phyloP scores from a whole-genome alignment of 2,329 filamentous ascomycete species.

The Monilinia aucupariae region DNA sequence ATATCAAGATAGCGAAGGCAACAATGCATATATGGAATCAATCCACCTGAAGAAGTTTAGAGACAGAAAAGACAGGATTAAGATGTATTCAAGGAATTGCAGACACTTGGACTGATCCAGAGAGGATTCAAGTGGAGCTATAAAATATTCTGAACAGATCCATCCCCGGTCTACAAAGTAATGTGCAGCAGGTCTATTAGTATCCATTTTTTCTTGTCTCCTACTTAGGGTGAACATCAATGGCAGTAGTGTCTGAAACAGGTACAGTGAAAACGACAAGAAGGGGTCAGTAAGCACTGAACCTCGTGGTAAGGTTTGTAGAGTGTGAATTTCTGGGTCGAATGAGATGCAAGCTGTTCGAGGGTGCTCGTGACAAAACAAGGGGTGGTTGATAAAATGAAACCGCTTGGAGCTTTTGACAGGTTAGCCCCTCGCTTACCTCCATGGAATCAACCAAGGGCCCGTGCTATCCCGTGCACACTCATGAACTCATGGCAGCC shows the following conservation, averaged over 20 bases:
- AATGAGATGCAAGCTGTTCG: slow-evolving; percentile 7
- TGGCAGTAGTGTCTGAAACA: slow-evolving; percentile 30
- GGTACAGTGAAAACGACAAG: slow-evolving; percentile 13
- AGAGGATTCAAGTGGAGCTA: slow-evolving; percentile 21
- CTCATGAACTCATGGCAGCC: slow-evolving; percentile 1
- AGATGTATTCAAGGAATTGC: slow-evolving; percentile 25
- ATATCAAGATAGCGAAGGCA: slow-evolving; percentile 15
- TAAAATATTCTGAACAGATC: slow-evolving; percentile 20
- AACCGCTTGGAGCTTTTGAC: slow-evolving; percentile 25
- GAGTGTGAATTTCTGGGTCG: not conserved
- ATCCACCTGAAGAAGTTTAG: slow-evolving; percentile 21
- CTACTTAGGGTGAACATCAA: slow-evolving; percentile 17
- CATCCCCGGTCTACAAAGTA: slow-evolving; percentile 24
- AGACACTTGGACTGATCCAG: slow-evolving; percentile 25
- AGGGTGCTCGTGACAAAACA: slow-evolving; percentile 12
- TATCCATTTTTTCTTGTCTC: not conserved
- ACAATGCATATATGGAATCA: slow-evolving; percentile 21
- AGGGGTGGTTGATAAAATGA: slow-evolving; percentile 21
- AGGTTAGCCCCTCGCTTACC: slow-evolving; percentile 16
- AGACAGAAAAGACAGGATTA: slow-evolving; percentile 18
- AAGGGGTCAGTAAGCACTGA: slow-evolving; percentile 3
- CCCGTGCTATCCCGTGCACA: slow-evolving; percentile 23
- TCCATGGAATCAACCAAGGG: slow-evolving; percentile 15
- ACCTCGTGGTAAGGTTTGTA: not conserved
- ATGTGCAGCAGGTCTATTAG: slow-evolving; percentile 19